phyloP scores from a whole-genome alignment of 805 yeast genomes.

The Komagataella ulmi region DNA sequence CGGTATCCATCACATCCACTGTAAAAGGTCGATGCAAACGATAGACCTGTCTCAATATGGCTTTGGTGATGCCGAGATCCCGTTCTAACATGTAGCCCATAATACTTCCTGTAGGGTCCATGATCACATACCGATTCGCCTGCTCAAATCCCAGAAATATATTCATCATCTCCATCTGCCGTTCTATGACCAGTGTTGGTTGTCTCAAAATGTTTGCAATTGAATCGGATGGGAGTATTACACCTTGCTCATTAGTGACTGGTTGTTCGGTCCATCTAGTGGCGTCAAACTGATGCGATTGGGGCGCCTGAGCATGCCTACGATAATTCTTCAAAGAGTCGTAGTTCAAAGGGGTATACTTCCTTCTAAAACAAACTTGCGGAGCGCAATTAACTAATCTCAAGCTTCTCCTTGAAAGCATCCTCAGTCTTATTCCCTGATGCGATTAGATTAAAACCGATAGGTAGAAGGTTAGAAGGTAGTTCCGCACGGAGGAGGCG shows the following conservation, averaged over 20 bases:
- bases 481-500: not conserved
- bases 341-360: not conserved
- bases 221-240: conserved; percentile 44
- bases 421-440: not conserved
- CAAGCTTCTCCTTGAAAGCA: not conserved
- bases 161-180: conserved; percentile 83
- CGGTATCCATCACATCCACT: conserved; percentile 55
- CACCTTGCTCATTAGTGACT: conserved; percentile 15
- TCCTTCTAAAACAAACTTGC: not conserved
- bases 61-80: conserved; percentile 55
- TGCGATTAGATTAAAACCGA: not conserved
- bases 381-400: not conserved
- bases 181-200: conserved; percentile 78
- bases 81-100: conserved; percentile 77
- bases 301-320: not conserved
- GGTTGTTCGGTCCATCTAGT: not conserved
- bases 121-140: conserved; percentile 63
- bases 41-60: conserved; percentile 72
- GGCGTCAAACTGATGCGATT: not conserved
- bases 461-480: not conserved
- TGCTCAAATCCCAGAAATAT: conserved; percentile 85
- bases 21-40: conserved; percentile 78
- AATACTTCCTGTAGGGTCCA: conserved; percentile 60
- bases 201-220: conserved; percentile 51
- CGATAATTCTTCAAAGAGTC: not conserved